A percentile compares a stretch with the other conserved stretches of the same genome.
Conservation (phyloP, 257 asterid genomes). For the Primulina huaijiensis region DNA sequence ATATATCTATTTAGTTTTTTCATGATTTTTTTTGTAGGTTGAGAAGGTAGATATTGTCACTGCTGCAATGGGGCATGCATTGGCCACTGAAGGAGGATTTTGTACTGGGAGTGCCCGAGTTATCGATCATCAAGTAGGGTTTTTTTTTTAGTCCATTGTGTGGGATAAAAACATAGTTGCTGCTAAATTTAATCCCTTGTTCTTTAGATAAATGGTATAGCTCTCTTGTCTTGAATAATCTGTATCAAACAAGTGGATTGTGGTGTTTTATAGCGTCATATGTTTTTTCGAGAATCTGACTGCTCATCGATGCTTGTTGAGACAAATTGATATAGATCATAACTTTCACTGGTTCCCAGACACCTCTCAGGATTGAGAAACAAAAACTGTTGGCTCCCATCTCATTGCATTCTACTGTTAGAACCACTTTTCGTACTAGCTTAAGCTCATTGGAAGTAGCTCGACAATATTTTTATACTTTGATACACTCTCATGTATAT, state of each 20-base stretch:
- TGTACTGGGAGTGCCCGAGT: conserved; percentile 94
- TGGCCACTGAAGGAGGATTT: conserved; percentile 98
- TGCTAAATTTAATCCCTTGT: not conserved
- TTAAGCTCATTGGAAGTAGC: not conserved
- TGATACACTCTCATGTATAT: not conserved
- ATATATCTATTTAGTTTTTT: conserved; percentile 17
- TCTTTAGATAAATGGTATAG: not conserved
- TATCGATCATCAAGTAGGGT: conserved; percentile 82
- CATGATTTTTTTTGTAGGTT: conserved; percentile 41
- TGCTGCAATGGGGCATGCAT: conserved; percentile 95
- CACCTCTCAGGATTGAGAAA: not conserved
- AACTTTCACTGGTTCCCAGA: not conserved
- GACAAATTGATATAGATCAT: conserved; percentile 6
- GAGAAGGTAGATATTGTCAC: conserved; percentile 87
- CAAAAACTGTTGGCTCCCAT: conserved; percentile 1
- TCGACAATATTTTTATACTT: not conserved
- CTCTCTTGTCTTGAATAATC: conserved; percentile 12
- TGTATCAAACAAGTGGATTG: not conserved
- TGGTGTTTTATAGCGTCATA: not conserved
- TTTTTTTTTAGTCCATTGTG: not conserved
- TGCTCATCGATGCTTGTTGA: not conserved
- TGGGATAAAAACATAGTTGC: conserved; percentile 21
- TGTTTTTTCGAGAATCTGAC: not conserved
- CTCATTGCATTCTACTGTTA: not conserved
- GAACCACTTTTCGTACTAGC: not conserved